These are phyloP conservation scores for Pestalotiopsis sp. DNA, from an alignment of 2,329 filamentous ascomycete genomes.

Conservation along the genomic window DNA sequence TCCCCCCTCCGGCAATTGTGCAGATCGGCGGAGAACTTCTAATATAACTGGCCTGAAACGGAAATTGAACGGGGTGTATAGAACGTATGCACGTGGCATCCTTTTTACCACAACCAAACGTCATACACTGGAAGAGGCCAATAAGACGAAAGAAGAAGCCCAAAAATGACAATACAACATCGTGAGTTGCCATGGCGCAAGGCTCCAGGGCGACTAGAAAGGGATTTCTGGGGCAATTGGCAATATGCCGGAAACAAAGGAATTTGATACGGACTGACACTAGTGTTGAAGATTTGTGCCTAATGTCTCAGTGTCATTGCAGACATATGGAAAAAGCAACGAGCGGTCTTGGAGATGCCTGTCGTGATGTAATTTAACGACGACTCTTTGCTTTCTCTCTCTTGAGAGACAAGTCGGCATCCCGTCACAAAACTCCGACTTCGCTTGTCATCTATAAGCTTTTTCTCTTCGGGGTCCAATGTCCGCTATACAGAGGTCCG, in stretches of 20 bases:
- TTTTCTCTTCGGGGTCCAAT: not conserved
- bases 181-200: not conserved
- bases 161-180: not conserved
- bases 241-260: not conserved
- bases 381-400: not conserved
- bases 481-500: conserved; percentile 4
- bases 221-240: not conserved
- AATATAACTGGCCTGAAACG: conserved; percentile 1
- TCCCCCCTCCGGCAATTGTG: not conserved
- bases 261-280: not conserved
- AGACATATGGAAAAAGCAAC: not conserved
- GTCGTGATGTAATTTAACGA: not conserved
- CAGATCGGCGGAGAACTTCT: not conserved
- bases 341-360: not conserved
- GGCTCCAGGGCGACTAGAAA: not conserved
- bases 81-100: not conserved
- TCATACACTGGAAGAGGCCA: not conserved
- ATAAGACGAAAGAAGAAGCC: not conserved
- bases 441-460: not conserved
- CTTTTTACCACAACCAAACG: not conserved
- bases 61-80: not conserved
- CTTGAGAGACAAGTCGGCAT: not conserved
- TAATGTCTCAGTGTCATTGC: not conserved
- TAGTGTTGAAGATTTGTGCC: not conserved
- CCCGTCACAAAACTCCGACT: not conserved